phyloP scores from a whole-genome alignment of 1,139 yeast species.

The Yamadazyma triangularis region DNA sequence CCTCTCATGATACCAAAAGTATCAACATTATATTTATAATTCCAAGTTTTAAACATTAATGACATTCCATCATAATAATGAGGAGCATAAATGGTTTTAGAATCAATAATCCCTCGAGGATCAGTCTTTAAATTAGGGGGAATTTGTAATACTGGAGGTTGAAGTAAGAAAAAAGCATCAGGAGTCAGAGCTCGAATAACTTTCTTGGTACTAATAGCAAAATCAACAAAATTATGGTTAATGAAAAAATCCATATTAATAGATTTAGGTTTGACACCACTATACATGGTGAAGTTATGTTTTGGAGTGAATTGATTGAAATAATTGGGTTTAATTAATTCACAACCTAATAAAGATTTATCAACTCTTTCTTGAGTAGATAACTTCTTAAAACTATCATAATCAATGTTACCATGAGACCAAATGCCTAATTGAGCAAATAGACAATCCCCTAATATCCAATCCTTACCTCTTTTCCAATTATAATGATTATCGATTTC shows the following conservation, averaged over 20 bases:
- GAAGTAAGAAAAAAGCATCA: constrained; percentile 58
- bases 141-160: constrained; percentile 76
- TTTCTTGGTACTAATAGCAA: constrained; percentile 46
- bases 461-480: constrained; percentile 57
- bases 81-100: constrained; percentile 69
- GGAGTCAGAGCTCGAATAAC: constrained; percentile 44
- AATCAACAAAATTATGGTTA: constrained; percentile 58
- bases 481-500: constrained; percentile 58
- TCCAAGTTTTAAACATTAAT: constrained; percentile 84
- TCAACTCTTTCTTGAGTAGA: constrained; percentile 21
- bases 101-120: constrained; percentile 48
- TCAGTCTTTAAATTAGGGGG: constrained; percentile 69
- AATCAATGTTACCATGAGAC: constrained; percentile 38
- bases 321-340: constrained; percentile 26
- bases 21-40: constrained; percentile 71
- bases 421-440: constrained; percentile 80
- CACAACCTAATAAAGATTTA: constrained; percentile 21
- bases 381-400: constrained; percentile 15
- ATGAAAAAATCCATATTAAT: constrained; percentile 59
- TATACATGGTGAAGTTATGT: constrained; percentile 17
- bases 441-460: constrained; percentile 74
- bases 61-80: constrained; percentile 95
- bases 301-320: constrained; percentile 24
- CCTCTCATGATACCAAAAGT: constrained; percentile 88
- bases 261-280: constrained; percentile 20